phyloP scores from a whole-genome alignment of 768 basidiomycete genomes.

The Scleroderma citrinum region DNA sequence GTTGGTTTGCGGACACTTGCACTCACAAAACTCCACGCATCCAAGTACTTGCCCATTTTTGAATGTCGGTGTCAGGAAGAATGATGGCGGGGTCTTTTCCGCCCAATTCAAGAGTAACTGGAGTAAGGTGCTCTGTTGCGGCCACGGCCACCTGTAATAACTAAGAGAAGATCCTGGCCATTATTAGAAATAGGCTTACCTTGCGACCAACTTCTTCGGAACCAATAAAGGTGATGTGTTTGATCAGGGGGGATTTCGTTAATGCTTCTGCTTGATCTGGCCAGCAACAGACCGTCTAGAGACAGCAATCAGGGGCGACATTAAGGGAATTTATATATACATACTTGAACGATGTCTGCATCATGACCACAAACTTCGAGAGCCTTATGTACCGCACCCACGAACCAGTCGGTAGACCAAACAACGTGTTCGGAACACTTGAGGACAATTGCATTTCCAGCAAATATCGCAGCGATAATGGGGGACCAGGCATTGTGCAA shows the following conservation, averaged over 20 bases:
- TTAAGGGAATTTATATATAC: slow-evolving; percentile 6
- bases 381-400: slow-evolving; percentile 71
- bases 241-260: slow-evolving; percentile 72
- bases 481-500: slow-evolving; percentile 94
- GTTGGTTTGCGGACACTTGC: not conserved
- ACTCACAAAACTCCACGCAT: slow-evolving; percentile 91
- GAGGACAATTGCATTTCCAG: slow-evolving; percentile 84
- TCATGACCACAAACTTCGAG: slow-evolving; percentile 79
- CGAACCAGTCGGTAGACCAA: slow-evolving; percentile 85
- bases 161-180: not conserved
- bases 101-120: slow-evolving; percentile 90
- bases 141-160: slow-evolving; percentile 63
- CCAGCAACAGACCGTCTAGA: slow-evolving; percentile 75
- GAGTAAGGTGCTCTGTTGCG: slow-evolving; percentile 83
- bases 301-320: slow-evolving; percentile 2
- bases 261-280: slow-evolving; percentile 82
- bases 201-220: slow-evolving; percentile 74
- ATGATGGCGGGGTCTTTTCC: slow-evolving; percentile 94
- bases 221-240: slow-evolving; percentile 94
- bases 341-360: slow-evolving; percentile 82
- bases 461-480: slow-evolving; percentile 83
- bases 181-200: slow-evolving; percentile 32
- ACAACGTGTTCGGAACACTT: slow-evolving; percentile 92
- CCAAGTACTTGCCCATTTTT: slow-evolving; percentile 75
- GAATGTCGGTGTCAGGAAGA: slow-evolving; percentile 76